phyloP scores from a whole-genome alignment of 495 filamentous ascomycete genomes.

The Aspergillus steynii region DNA sequence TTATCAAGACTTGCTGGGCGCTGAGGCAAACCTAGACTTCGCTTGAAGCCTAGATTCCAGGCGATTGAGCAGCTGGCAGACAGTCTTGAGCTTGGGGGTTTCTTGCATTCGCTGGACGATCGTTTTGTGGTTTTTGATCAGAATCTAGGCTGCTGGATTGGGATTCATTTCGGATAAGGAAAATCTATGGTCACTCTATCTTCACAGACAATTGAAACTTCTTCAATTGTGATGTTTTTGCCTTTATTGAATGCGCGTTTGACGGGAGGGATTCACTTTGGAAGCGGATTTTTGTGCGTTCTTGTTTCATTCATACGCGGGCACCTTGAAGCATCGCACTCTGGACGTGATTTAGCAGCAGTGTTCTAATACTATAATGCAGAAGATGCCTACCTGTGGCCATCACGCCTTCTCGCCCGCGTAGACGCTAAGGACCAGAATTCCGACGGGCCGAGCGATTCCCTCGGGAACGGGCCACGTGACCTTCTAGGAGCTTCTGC shows the following conservation, averaged over 20 bases:
- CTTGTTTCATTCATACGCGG: neutral
- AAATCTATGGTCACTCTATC: neutral
- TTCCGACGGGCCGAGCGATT: constrained; percentile 28
- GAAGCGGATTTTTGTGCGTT: neutral
- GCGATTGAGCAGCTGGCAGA: too few relatives aligned
- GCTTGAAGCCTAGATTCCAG: neutral
- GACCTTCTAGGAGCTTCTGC: constrained; percentile 50
- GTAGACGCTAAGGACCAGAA: neutral
- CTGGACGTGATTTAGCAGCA: neutral
- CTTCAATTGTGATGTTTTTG: neutral
- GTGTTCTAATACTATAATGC: too few relatives aligned
- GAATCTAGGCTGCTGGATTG: neutral
- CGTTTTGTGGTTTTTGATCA: neutral
- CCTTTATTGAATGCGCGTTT: neutral
- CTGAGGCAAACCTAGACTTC: neutral
- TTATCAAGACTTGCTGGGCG: neutral
- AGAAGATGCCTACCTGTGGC: too few relatives aligned
- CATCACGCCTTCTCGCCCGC: too few relatives aligned
- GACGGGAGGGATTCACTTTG: neutral
- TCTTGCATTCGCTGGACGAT: neutral
- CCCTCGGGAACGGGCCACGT: constrained; percentile 41
- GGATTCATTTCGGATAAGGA: neutral
- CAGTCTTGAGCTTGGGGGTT: too few relatives aligned
- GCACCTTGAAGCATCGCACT: neutral
- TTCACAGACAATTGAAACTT: neutral